phyloP scores from a whole-genome alignment of 805 yeast genomes.

The Cyberlindnera xishuangbannaensis region DNA sequence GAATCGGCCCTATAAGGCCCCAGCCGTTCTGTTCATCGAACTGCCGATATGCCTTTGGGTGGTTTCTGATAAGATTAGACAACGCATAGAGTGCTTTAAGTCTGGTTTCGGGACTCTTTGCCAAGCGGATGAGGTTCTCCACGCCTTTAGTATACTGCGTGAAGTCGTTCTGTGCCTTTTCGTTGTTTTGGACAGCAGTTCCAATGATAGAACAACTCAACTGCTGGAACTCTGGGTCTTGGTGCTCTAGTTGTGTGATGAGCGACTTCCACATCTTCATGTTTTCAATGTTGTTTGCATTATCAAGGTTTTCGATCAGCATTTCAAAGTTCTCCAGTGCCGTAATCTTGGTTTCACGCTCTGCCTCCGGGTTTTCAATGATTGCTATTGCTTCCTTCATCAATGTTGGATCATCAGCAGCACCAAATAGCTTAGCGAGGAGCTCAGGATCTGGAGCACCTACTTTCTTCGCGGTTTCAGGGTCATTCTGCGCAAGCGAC shows the following conservation, averaged over 20 bases:
- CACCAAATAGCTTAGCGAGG: slow-evolving; percentile 67
- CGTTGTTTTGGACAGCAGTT: slow-evolving; percentile 90
- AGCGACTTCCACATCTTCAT: slow-evolving; percentile 75
- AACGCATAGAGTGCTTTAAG: slow-evolving; percentile 75
- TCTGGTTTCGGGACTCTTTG: slow-evolving; percentile 27
- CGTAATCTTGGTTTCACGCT: slow-evolving; percentile 55
- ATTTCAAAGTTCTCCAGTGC: slow-evolving; percentile 92
- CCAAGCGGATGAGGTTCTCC: slow-evolving; percentile 38
- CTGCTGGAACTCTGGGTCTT: slow-evolving; percentile 40
- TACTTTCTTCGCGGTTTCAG: slow-evolving; percentile 54
- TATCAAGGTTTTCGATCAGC: slow-evolving; percentile 88
- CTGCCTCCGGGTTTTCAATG: slow-evolving; percentile 51
- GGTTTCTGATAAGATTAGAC: slow-evolving; percentile 68
- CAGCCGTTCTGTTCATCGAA: slow-evolving; percentile 64
- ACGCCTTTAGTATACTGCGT: slow-evolving; percentile 45
- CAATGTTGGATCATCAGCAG: slow-evolving; percentile 80
- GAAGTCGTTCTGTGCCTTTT: slow-evolving; percentile 64
- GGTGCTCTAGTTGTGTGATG: slow-evolving; percentile 44
- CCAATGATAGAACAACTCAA: slow-evolving; percentile 74
- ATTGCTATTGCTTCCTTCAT: slow-evolving; percentile 75
- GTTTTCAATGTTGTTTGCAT: slow-evolving; percentile 87
- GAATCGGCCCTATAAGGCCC: slow-evolving; percentile 37
- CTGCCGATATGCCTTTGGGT: slow-evolving; percentile 43
- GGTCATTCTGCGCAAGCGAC: slow-evolving; percentile 82
- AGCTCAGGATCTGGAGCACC: slow-evolving; percentile 78